These are phyloP conservation scores for Gracilaria gracilis DNA, from an alignment of 23 red algal genomes.

Conservation along the genomic window DNA sequence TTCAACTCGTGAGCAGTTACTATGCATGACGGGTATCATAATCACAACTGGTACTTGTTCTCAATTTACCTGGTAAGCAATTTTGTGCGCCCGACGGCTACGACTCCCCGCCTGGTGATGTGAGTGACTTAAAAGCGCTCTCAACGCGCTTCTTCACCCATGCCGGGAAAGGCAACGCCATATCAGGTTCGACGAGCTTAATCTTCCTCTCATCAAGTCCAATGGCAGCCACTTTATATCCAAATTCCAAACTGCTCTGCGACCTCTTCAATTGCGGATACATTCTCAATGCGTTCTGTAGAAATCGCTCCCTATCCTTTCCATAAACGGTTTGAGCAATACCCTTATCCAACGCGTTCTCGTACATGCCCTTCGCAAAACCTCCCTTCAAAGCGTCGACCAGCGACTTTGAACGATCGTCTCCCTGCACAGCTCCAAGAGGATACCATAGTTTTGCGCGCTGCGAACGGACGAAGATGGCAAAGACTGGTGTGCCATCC, in stretches of 20 bases:
- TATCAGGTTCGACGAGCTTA: constrained; percentile 72
- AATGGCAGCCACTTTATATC: constrained; percentile 75
- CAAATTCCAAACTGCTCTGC: constrained; percentile 81
- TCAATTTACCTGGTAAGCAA: not conserved
- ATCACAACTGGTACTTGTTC: not conserved
- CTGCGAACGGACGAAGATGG: constrained; percentile 77
- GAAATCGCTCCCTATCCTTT: constrained; percentile 71
- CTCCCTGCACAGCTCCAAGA: constrained; percentile 82
- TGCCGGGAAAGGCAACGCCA: constrained; percentile 73
- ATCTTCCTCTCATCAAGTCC: constrained; percentile 75
- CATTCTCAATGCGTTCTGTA: constrained; percentile 76
- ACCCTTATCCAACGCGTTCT: constrained; percentile 90
- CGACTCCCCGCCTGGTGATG: not conserved
- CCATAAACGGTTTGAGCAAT: constrained; percentile 93
- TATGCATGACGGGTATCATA: not conserved
- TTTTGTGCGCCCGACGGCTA: not conserved
- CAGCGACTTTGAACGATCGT: constrained; percentile 89
- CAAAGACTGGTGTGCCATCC: constrained; percentile 95
- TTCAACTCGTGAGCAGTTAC: no score
- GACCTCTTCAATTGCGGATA: constrained; percentile 91
- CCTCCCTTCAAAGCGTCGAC: constrained; percentile 81
- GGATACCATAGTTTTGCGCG: constrained; percentile 91
- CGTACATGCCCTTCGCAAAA: constrained; percentile 83
- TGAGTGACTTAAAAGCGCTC: constrained; percentile 35
- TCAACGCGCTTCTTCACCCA: constrained; percentile 78